Base-by-base conservation (phyloP, 495 filamentous ascomycete species). In the Podospora conica region DNA sequence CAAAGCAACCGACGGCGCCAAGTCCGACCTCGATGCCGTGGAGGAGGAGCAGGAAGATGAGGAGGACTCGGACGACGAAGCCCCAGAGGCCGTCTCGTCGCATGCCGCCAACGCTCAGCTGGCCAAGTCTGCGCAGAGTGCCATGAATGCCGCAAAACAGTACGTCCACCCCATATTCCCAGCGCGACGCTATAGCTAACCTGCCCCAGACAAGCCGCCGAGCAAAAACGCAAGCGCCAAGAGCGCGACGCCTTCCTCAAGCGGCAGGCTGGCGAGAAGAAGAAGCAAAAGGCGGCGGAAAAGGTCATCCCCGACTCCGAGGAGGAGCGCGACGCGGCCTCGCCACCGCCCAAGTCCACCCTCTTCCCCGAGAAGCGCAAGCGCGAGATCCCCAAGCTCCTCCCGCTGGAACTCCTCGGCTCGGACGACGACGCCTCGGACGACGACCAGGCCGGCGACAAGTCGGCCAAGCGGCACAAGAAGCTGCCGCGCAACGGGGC, bases 381-480 rank as follows among this genome's bases (percentile, higher is more conserved):
- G 66, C 65, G 69, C 56, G 65, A 71, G 55, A 65, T 79, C 4
- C 80, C 78, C 8, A 73, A 77, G 2, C 63, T 80, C 3, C 76
- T 83, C 0, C 79, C 81, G 9, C 74, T 75, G n/a, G 80, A 82
- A 33, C 71, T 82, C 57, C 69, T 83, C 6, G 80, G 82, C 56
- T 82, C 81, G 1, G 77, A 78, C 53, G 73, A 77, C 4, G 77
- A 80, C 61, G 74, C 75, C 29, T 73, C 76, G 12, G 71, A 69
- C 3, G n/a, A 57, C 20, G 61, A 65, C 29, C 24, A 67, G 65
- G 70, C 25, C 18, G 63, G 58, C 48, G 66, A 68, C 62, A 65
- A 65, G 22, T 69, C 67, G 40, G 65, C 73, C 21, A 78, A 78
- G 70, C 77, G 76, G 61, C 75, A 72, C 64, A 81, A 71, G 53